Evolutionary conservation across 2,329 filamentous ascomycete genomes (phyloP).

Genomic region (Alternaria triticina): DNA sequence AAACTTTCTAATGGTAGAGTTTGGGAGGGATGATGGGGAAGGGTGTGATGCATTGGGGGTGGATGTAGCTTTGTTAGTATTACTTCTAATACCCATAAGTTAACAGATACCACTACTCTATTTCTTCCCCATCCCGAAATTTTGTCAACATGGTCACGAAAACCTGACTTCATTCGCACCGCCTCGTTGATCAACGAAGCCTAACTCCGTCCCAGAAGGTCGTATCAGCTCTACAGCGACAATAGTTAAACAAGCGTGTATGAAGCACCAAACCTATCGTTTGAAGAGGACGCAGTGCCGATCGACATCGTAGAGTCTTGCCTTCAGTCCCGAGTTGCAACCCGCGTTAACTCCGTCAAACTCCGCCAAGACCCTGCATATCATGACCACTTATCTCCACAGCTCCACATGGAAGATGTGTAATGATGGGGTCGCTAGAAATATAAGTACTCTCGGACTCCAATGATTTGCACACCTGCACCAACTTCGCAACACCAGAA

Average conservation of each 20-base stretch:
- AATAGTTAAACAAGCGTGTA: background rate
- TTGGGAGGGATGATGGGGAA: background rate
- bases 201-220: background rate
- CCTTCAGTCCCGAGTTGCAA: background rate
- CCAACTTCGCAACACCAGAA: background rate
- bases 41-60: background rate
- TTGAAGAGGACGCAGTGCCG: too few relatives aligned
- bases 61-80: background rate
- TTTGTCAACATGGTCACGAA: background rate
- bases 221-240: background rate
- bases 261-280: background rate
- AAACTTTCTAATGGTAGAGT: background rate
- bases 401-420: background rate
- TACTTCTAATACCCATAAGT: background rate
- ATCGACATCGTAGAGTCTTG: background rate
- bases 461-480: too few relatives aligned
- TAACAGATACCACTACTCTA: background rate
- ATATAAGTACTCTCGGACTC: background rate
- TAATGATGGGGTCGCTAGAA: background rate
- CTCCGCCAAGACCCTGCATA: background rate
- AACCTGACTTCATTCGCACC: background rate
- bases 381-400: background rate
- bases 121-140: background rate
- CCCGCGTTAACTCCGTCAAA: background rate
- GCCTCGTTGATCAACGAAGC: background rate